phyloP scores from a whole-genome alignment of 2,329 filamentous ascomycete genomes.

The Nemania diffusa region DNA sequence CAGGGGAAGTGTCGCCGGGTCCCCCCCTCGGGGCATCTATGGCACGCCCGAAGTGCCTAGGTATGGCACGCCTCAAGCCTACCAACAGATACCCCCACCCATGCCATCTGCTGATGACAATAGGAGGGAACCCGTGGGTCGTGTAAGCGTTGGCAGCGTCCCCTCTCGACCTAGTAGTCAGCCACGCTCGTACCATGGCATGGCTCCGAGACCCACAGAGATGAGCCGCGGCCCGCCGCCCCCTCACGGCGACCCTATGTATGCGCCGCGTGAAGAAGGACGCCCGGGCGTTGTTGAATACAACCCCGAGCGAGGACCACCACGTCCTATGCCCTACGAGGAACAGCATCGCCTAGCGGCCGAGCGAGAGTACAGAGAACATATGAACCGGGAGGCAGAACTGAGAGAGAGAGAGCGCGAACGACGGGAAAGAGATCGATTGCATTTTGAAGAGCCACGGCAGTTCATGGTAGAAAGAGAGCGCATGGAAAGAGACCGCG shows the following conservation, averaged over 20 bases:
- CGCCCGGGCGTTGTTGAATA: slow-evolving; percentile 59
- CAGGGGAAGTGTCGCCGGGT: slow-evolving; percentile 58
- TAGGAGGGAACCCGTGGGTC: slow-evolving; percentile 52
- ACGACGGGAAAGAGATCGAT: slow-evolving; percentile 52
- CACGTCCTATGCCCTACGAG: slow-evolving; percentile 61
- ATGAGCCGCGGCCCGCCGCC: slow-evolving; percentile 53
- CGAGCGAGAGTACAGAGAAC: slow-evolving; percentile 50
- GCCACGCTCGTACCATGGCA: slow-evolving; percentile 60
- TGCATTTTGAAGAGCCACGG: slow-evolving; percentile 52
- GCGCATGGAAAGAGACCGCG: slow-evolving; percentile 59
- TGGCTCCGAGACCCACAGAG: slow-evolving; percentile 59
- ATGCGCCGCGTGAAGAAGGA: slow-evolving; percentile 62
- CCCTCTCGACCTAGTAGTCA: slow-evolving; percentile 64
- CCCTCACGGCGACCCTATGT: slow-evolving; percentile 53
- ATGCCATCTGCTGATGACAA: slow-evolving; percentile 58
- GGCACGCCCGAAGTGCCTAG: slow-evolving; percentile 67
- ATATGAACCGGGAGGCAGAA: slow-evolving; percentile 53
- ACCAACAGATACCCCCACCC: slow-evolving; percentile 62
- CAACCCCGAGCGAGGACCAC: slow-evolving; percentile 61
- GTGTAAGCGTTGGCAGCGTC: slow-evolving; percentile 50
- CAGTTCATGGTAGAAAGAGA: slow-evolving; percentile 46
- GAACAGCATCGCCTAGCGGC: slow-evolving; percentile 63
- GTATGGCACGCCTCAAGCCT: slow-evolving; percentile 69
- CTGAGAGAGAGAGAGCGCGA: slow-evolving; percentile 62
- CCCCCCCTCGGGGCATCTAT: slow-evolving; percentile 60